Evolutionary conservation across 306 rosid species (phyloP).

Genomic region (Lathyrus oleraceus): DNA sequence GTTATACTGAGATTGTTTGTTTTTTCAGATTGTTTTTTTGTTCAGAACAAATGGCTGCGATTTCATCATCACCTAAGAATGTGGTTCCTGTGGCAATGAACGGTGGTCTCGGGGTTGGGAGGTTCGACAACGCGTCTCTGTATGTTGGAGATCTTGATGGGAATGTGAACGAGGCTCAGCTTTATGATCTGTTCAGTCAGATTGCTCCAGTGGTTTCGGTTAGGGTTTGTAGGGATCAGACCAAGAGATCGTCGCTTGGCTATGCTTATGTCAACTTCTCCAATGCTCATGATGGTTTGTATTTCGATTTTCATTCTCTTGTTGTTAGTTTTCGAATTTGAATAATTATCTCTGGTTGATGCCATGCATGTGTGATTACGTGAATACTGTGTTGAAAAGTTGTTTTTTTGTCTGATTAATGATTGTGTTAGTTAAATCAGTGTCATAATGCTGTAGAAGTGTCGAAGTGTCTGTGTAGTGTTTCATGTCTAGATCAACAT

Average conservation of each 20-base stretch:
- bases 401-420: not conserved
- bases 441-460: no score
- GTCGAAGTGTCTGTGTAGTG: no score
- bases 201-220: not conserved
- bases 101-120: not conserved
- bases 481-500: no score
- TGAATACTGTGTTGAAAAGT: not conserved
- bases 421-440: no score
- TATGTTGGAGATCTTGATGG: not conserved
- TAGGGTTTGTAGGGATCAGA: slow-evolving; percentile 12
- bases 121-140: not conserved
- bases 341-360: not conserved
- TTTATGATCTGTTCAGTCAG: not conserved
- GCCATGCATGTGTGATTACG: not conserved
- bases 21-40: no score
- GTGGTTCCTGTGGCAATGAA: not conserved
- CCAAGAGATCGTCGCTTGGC: not conserved
- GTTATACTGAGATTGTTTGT: no score
- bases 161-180: not conserved
- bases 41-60: not conserved
- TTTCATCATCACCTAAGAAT: not conserved
- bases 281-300: not conserved
- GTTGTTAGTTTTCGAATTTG: not conserved
- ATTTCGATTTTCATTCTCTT: not conserved
- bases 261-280: not conserved